phyloP scores from a whole-genome alignment of 257 asterid genomes.

The Salvia splendens region DNA sequence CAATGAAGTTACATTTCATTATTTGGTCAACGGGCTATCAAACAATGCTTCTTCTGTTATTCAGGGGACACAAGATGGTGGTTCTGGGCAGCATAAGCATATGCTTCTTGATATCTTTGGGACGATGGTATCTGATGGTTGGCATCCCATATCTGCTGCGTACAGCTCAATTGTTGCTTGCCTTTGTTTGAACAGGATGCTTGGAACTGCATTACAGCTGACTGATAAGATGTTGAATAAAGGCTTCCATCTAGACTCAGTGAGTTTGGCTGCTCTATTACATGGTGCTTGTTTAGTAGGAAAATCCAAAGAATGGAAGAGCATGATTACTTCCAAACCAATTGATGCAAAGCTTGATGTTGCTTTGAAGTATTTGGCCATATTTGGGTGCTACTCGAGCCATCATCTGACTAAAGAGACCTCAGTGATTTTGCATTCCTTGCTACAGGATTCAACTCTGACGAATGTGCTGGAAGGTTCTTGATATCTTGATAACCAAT shows the following conservation, averaged over 20 bases:
- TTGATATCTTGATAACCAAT: conserved; percentile 21
- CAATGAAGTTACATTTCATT: conserved; percentile 73
- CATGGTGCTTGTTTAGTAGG: conserved; percentile 69
- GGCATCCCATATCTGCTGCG: conserved; percentile 61
- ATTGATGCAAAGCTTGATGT: conserved; percentile 46
- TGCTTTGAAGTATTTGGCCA: conserved; percentile 54
- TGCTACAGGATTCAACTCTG: conserved; percentile 42
- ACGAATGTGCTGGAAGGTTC: conserved; percentile 28
- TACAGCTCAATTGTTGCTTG: conserved; percentile 66
- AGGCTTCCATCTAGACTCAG: conserved; percentile 50
- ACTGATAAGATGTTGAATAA: conserved; percentile 52
- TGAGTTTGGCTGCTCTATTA: conserved; percentile 65
- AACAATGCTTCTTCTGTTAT: conserved; percentile 35
- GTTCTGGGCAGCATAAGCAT: conserved; percentile 32
- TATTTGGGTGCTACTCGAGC: conserved; percentile 52
- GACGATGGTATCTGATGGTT: conserved; percentile 62
- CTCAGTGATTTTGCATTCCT: conserved; percentile 57
- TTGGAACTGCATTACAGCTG: conserved; percentile 54
- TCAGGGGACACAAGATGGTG: conserved; percentile 28
- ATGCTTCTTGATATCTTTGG: conserved; percentile 61
- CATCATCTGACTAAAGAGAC: conserved; percentile 50
- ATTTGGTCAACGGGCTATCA: conserved; percentile 73
- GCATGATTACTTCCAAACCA: conserved; percentile 46
- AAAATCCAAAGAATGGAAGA: conserved; percentile 72
- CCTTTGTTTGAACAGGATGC: conserved; percentile 68